Conservation (phyloP, 2,329 filamentous ascomycete genomes). For the Talaromyces pinophilus region DNA sequence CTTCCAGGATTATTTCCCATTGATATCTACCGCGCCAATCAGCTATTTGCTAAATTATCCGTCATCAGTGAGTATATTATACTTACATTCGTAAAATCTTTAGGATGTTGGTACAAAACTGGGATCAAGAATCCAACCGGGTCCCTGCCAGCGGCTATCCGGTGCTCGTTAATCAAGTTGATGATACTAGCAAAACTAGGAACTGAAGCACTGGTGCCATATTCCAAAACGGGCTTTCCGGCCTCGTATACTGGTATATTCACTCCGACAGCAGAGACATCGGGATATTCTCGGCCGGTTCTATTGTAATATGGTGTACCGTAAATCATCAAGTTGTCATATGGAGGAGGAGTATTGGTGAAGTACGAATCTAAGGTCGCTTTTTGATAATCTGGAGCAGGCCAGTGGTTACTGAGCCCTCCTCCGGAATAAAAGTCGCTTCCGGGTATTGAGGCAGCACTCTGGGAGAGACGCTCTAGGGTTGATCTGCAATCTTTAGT, state of each 20-base stretch:
- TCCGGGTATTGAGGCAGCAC: constrained; percentile 2
- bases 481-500: constrained; percentile 8
- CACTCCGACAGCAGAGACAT: constrained; percentile 56
- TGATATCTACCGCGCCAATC: not conserved
- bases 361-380: constrained; percentile 43
- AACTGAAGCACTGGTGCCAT: constrained; percentile 49
- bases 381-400: constrained; percentile 47
- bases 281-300: constrained; percentile 61
- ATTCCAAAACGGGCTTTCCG: not conserved
- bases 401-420: constrained; percentile 52
- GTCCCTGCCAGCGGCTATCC: constrained; percentile 53
- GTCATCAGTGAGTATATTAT: not conserved
- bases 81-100: constrained; percentile 11
- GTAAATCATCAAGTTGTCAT: constrained; percentile 30
- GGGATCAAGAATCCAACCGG: constrained; percentile 62
- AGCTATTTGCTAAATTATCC: not conserved
- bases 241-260: not conserved
- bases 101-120: constrained; percentile 52
- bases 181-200: constrained; percentile 62
- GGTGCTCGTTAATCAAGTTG: constrained; percentile 63
- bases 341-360: constrained; percentile 31
- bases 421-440: constrained; percentile 36
- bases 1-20: constrained; percentile 2
- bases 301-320: constrained; percentile 41
- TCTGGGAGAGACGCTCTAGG: constrained; percentile 1